Base-by-base conservation (phyloP, 805 yeast species). In the Tetrapisispora pingtungensis region DNA sequence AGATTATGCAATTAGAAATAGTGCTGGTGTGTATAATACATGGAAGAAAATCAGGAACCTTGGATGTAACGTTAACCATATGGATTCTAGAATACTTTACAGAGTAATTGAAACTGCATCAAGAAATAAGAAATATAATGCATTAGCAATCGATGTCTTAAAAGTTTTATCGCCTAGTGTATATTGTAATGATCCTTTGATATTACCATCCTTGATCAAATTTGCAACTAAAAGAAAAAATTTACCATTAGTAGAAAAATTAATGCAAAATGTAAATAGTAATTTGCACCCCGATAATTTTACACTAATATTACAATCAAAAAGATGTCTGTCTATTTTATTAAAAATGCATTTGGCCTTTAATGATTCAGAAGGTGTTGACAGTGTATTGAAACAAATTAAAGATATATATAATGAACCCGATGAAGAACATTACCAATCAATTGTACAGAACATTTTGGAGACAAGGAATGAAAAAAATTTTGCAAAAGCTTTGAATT, bases 361-460 rank as follows among this genome's bases (percentile, higher is more conserved):
- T 35, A 50, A 53, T n/a, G 62, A 59, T 36, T 51, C 61, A 14
- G 45, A 43, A 12, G 60, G 62, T 40, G 62, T 60, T 8, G 58
- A 59, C 36, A 43, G 48, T 15, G 54, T 54, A 3, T 41, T 58
- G 8, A 53, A 49, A 35, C 53, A 53, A 32, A 59, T 59, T 13
- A 46, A 33, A 1, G 52, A 49, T 1, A 45, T 38, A n/a, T 51
- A 48, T 39, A 57, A 55, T 4, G 38, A 41, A 14, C 46, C 52
- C 14, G 55, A 59, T 2, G 44, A 49, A 18, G 53, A 52, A 12
- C 51, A 56, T 41, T 54, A 55, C 31, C 49, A 48, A 30, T 53
- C 57, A 1, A 50, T 61, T 7, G 44, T 55, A 6, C 28, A 49
- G 5, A 54, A 58, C 39, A 24, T 59, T 10, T 19, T 59, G 1